Conservation (phyloP, 805 yeast genomes). For the Candida tibetensis region DNA sequence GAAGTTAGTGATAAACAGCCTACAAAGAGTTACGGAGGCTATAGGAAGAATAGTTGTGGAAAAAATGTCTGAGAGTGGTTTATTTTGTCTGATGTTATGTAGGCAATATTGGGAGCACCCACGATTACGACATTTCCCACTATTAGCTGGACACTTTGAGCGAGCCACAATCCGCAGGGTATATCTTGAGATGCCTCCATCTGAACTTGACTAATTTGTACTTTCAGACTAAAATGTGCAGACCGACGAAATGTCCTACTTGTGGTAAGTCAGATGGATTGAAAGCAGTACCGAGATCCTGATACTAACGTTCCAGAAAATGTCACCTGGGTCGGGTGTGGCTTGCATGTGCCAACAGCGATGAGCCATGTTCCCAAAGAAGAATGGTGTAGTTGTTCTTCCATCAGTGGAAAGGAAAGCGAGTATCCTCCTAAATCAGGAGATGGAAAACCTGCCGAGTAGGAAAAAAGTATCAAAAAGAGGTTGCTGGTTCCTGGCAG, state of each 20-base stretch:
- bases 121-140: too few relatives aligned
- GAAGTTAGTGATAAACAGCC: background rate
- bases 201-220: too few relatives aligned
- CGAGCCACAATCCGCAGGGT: too few relatives aligned
- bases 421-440: constrained; percentile 39
- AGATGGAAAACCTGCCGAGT: constrained; percentile 20
- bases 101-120: too few relatives aligned
- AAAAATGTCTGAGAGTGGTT: too few relatives aligned
- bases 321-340: constrained; percentile 46
- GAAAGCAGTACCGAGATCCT: background rate
- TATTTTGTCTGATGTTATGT: too few relatives aligned
- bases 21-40: too few relatives aligned
- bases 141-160: too few relatives aligned
- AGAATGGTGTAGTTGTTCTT: constrained; percentile 33
- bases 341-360: constrained; percentile 40
- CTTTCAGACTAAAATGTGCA: constrained; percentile 9
- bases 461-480: too few relatives aligned
- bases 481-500: too few relatives aligned
- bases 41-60: too few relatives aligned
- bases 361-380: constrained; percentile 34
- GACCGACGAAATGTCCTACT: constrained; percentile 9
- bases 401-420: constrained; percentile 26
- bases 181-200: too few relatives aligned
- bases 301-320: constrained; percentile 10
- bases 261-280: constrained; percentile 13